Evolutionary conservation across 2,329 filamentous ascomycete genomes (phyloP), one percentile per base, ranked within the genome.

Genomic region (Stemphylium lycopersici): DNA sequence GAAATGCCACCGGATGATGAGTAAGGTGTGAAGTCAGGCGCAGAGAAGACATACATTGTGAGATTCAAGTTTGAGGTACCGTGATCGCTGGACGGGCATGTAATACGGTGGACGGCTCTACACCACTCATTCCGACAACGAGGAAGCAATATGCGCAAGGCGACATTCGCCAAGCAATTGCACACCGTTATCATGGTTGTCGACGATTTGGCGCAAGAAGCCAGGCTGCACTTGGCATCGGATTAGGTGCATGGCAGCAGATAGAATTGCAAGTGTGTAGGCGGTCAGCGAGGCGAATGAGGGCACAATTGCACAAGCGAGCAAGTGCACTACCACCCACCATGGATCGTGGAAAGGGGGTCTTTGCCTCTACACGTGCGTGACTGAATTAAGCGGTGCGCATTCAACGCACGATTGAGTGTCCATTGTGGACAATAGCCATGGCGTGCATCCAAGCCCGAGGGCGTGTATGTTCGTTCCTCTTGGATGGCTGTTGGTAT

Each of bases 1-100:
- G 95, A 99, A 78, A 86, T 99, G 80, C 95, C 95, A 18, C 92
- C 91, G 7, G 95, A 98, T 74, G 95, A 99, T 71, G 95, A 99
- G 71, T 97, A 81, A 83, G 29, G 8, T 31, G 8, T n/a, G 22
- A 8, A 1, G 7, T 16, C 7, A 26, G n/a, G 10, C 15, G 7
- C 33, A n/a, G 40, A 39, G 33, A 31, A 41, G 20, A 12, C 16
- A 43, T 37, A 47, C 18, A 10, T 22, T 22, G 34, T 47, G 33
- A 22, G 8, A 44, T 34, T 26, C 29, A 7, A 41, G 31, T 26
- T 37, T 16, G 12, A 44, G 43, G 40, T 29, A 39, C 18, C 26
- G 48, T 41, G 41, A 12, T 42, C 10, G 49, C 26, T 34, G 8
- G 18, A 34, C 16, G 24, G 18, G 42, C 22, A 26, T 44, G 34